A percentile compares a stretch with the other conserved stretches of the same genome.
These are phyloP conservation scores for Thielaviopsis cerberus DNA, from an alignment of 2,329 filamentous ascomycete species.

Conservation along the genomic window DNA sequence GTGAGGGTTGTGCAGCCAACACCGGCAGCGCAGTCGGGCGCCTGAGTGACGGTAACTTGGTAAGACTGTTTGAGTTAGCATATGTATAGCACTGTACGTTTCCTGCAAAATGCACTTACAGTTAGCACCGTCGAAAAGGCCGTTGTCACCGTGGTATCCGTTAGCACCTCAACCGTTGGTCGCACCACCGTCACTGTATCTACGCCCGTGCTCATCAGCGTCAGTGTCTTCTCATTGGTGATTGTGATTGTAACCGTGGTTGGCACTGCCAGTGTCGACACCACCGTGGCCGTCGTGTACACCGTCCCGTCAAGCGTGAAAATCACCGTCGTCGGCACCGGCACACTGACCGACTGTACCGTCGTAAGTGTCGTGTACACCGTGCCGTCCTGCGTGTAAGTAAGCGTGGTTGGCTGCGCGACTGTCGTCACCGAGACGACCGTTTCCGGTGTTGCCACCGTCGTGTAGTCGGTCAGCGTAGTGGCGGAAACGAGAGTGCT, in stretches of 20 bases:
- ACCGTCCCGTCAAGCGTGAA: slow-evolving; percentile 10
- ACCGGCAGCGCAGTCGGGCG: neutral
- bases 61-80: no score
- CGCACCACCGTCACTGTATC: neutral
- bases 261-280: neutral
- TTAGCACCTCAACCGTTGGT: no score
- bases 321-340: slow-evolving; percentile 8
- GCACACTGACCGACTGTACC: neutral
- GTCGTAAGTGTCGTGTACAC: slow-evolving; percentile 8
- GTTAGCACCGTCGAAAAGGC: slow-evolving; percentile 13
- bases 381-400: slow-evolving; percentile 10
- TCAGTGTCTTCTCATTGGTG: slow-evolving; percentile 5
- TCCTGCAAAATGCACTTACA: neutral
- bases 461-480: neutral
- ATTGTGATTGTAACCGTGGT: slow-evolving; percentile 5
- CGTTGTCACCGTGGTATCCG: slow-evolving; percentile 12
- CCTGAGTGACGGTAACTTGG: slow-evolving; percentile 14
- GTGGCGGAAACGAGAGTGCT: neutral
- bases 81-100: no score
- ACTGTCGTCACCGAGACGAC: slow-evolving; percentile 1
- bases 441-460: neutral
- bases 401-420: slow-evolving; percentile 8
- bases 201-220: neutral
- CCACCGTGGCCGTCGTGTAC: slow-evolving; percentile 1
- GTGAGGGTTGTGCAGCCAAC: slow-evolving; percentile 4